Conservation (phyloP, 2,329 filamentous ascomycete species). For the Neonectria sp. region DNA sequence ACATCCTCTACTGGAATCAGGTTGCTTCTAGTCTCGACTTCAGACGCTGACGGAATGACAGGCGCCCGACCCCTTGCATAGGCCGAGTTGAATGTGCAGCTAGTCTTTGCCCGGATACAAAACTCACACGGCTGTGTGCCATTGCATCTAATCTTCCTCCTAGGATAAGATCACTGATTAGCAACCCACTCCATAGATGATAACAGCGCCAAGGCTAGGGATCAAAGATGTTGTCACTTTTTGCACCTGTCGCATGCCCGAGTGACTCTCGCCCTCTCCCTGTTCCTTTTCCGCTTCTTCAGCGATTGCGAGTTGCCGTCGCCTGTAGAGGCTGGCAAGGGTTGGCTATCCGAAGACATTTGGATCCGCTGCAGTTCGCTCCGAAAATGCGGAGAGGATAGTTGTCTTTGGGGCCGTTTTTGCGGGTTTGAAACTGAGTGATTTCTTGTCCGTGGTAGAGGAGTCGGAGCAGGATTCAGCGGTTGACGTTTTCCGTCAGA, state of each 20-base stretch:
- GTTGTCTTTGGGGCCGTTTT: background rate
- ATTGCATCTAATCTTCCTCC: constrained; percentile 47
- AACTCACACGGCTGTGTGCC: constrained; percentile 46
- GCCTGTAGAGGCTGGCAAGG: constrained; percentile 12
- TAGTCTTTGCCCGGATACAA: constrained; percentile 36
- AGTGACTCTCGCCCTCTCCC: constrained; percentile 43
- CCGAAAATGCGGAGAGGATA: constrained; percentile 4
- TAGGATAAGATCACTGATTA: constrained; percentile 30
- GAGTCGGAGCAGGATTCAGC: background rate
- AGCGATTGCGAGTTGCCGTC: constrained; percentile 11
- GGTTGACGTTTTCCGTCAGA: background rate
- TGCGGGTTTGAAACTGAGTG: background rate
- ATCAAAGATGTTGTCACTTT: constrained; percentile 34
- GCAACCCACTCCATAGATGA: background rate
- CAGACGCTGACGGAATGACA: constrained; percentile 36
- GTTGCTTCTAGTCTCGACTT: constrained; percentile 19
- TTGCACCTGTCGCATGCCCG: constrained; percentile 48
- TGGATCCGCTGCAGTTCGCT: constrained; percentile 18
- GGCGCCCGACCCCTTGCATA: constrained; percentile 45
- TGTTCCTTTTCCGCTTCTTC: constrained; percentile 45
- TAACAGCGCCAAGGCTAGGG: background rate
- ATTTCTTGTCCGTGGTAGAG: background rate
- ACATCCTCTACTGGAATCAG: constrained; percentile 15
- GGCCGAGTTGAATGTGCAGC: constrained; percentile 45
- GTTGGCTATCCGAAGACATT: constrained; percentile 17